Evolutionary conservation across 805 yeast species (phyloP).

Genomic region (Kluyveromyces nonfermentans): DNA sequence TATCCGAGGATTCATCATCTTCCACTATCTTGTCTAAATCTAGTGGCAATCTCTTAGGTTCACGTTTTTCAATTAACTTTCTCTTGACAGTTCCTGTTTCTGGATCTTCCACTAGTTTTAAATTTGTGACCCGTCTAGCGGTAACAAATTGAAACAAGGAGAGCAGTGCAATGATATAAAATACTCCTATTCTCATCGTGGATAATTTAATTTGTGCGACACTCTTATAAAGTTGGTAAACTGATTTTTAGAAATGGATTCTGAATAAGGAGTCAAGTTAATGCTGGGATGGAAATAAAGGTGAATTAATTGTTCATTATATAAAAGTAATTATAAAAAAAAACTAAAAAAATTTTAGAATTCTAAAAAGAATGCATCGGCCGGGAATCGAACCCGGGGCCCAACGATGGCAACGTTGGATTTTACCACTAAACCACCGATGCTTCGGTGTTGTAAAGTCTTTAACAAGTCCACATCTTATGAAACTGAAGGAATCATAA

Average conservation of each 20-base stretch:
- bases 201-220: too few relatives aligned
- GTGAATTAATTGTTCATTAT: not conserved
- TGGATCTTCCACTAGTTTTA: not conserved
- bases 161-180: not conserved
- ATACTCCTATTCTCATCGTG: not conserved
- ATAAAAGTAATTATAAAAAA: not conserved
- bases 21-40: conserved; percentile 7
- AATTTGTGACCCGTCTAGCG: not conserved
- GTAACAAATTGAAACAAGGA: not conserved
- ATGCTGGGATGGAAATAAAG: not conserved
- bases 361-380: conserved; percentile 15
- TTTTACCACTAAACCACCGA: conserved; percentile 29
- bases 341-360: not conserved
- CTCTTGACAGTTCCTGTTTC: not conserved
- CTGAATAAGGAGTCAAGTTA: not conserved
- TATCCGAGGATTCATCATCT: not conserved
- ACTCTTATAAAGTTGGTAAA: not conserved
- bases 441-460: conserved; percentile 9
- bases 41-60: conserved; percentile 9
- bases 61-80: conserved; percentile 2
- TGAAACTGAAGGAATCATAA: too few relatives aligned
- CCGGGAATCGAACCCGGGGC: conserved; percentile 30
- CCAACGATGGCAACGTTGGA: conserved; percentile 29
- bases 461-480: too few relatives aligned
- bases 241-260: not conserved